Conservation (phyloP, 139 green algal genomes). For the Auxenochlorella protothecoides region DNA sequence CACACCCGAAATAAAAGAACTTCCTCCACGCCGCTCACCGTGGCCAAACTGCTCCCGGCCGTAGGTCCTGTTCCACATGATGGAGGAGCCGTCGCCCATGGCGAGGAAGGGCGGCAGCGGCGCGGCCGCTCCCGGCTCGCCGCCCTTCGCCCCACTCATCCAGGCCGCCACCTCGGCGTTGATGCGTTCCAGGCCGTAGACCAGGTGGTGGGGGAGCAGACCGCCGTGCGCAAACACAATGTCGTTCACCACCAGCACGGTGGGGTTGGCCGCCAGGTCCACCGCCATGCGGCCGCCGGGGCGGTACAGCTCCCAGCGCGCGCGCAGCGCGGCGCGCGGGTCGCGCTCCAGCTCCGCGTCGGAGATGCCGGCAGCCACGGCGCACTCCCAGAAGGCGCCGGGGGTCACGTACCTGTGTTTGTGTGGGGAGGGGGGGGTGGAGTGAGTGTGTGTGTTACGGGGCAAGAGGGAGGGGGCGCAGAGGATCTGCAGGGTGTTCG, state of each 20-base stretch:
- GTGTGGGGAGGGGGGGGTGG: not conserved
- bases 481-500: not conserved
- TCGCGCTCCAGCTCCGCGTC: slow-evolving; percentile 36
- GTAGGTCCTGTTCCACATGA: slow-evolving; percentile 85
- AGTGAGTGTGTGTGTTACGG: not conserved
- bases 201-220: slow-evolving; percentile 66
- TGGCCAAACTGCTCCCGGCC: slow-evolving; percentile 24
- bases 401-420: slow-evolving; percentile 69
- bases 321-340: slow-evolving; percentile 33
- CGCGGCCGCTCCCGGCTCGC: slow-evolving; percentile 34
- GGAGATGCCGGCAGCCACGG: slow-evolving; percentile 55
- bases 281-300: slow-evolving; percentile 69
- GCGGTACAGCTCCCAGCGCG: slow-evolving; percentile 47
- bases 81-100: slow-evolving; percentile 68
- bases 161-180: slow-evolving; percentile 78
- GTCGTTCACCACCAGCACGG: slow-evolving; percentile 83
- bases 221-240: slow-evolving; percentile 86
- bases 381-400: slow-evolving; percentile 72
- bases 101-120: slow-evolving; percentile 65
- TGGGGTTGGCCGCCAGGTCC: slow-evolving; percentile 78
- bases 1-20: too few species aligned
- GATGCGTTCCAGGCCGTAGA: slow-evolving; percentile 52
- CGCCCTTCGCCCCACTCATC: slow-evolving; percentile 60
- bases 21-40: slow-evolving; percentile 1
- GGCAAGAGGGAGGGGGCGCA: not conserved